Base-by-base conservation (phyloP, 148 eudicot species). In the Agrostemma githago region DNA sequence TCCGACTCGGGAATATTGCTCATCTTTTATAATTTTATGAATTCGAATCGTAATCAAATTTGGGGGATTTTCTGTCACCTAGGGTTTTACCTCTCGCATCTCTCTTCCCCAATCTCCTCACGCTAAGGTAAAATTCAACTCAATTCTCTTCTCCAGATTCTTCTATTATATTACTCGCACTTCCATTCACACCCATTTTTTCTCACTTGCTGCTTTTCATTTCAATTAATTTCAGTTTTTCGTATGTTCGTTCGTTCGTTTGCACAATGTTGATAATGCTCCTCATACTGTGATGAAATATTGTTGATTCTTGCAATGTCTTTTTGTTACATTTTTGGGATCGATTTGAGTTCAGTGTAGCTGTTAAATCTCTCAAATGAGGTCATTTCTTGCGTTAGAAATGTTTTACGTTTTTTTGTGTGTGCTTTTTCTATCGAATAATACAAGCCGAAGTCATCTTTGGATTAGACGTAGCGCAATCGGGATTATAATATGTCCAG, bases 1-100 rank as follows among this genome's bases (percentile, higher is more conserved):
- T n/a, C n/a, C n/a, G 34, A 26, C 34, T 26, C 1, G 34, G 34
- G 34, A 26, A 26, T 26, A 26, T 26, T 26, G 1, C 34, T 26
- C 34, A 26, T 26, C n/a, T n/a, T 26, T 26, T 26, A 26, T 26
- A 26, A 26, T 26, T 26, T 26, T 26, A 26, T 26, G 34, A 26
- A 26, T 26, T 26, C 34, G 34, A 9, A 62, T 34, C 19, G 6
- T 62, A 8, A 34, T 10, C 7, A 17, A 8, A 43, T n/a, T 67
- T 67, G 43, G 37, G 71, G 56, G 70, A 67, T 67, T 67, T 67
- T 67, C 71, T 67, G 54, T 67, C 71, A 42, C 71, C 54, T 67
- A 67, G 71, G 71, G 71, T 67, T 67, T 64, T 64, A 64, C 42
- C 17, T 39, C 37, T 37, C 44, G 2, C 43, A 64, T 20, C 20